Base-by-base conservation (phyloP, 108 stramenopile species). In the Nitzschia sp. region DNA sequence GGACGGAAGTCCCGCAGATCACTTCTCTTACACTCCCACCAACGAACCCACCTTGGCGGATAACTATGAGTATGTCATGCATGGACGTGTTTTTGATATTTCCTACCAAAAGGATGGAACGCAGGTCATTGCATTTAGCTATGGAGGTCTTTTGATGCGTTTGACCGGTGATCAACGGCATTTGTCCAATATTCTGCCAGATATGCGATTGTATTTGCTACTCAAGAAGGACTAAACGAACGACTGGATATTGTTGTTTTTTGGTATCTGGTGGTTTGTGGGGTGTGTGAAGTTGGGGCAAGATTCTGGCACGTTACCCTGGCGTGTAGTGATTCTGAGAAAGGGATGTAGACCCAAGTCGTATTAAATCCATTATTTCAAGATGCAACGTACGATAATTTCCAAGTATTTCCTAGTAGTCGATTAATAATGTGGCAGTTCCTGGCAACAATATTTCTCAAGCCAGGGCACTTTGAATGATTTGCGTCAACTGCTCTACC, bases 41-140 rank as follows among this genome's bases (percentile, higher is more conserved):
- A 73, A 74, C 25, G 92, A 94, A 64, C 81, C 87, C 19, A 85
- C 93, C 0, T 75, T 97, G 55, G 94, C 94, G 26, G 95, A 96
- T 75, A 91, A 92, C 70, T 98, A 95, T 73, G 97, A 98, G 66
- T 98, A 98, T 72, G 97, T 95, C 22, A 98, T 97, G 95, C 95
- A 96, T 75, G 97, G 97, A 15, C 78, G 92, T 15, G 93, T 98
- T 11, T 98, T 95, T 83, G 88, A 92, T 59, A 89, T 94, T 56
- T 76, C 84, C 42, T 91, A 96, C 65, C 70, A 81, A 54, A 92
- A 89, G 78, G 92, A 87, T 68, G 84, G 80, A 12, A 82, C 84
- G 41, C 87, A 93, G 41, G 87, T 81, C 22, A 83, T 98, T 60
- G 83, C 88, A 9, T 84, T 93, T 39, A 91, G 89, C 25, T 98